Evolutionary conservation across 2,329 filamentous ascomycete species (phyloP).

Genomic region (Ophiocordyceps polyrhachis-furcata): DNA sequence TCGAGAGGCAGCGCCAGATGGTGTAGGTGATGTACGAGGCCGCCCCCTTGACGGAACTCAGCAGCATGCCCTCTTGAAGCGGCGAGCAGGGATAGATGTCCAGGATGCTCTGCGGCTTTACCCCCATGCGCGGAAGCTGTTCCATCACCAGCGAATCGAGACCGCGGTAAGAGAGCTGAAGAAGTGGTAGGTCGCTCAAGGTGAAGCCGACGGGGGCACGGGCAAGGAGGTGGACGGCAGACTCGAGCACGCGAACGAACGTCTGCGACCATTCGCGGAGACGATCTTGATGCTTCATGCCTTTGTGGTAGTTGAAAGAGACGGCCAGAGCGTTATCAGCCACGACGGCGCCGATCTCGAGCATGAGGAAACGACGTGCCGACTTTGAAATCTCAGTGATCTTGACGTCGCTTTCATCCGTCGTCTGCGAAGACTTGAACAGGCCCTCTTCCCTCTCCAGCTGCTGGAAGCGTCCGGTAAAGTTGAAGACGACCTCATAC

Average conservation of each 20-base stretch:
- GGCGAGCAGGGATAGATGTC: slow-evolving; percentile 17
- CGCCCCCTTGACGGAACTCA: slow-evolving; percentile 11
- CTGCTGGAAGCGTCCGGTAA: slow-evolving; percentile 22
- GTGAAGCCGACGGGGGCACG: slow-evolving; percentile 5
- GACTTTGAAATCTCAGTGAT: slow-evolving; percentile 1
- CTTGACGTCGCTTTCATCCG: background rate
- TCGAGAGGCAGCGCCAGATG: slow-evolving; percentile 4
- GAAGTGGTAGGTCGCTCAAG: slow-evolving; percentile 15
- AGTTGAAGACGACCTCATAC: slow-evolving; percentile 31
- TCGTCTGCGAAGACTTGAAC: slow-evolving; percentile 1
- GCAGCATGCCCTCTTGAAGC: slow-evolving; percentile 16
- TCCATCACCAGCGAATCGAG: slow-evolving; percentile 1
- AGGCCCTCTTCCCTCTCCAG: slow-evolving; percentile 17
- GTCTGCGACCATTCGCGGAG: slow-evolving; percentile 1
- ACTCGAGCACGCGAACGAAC: background rate
- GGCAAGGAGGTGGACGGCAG: background rate
- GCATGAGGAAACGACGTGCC: slow-evolving; percentile 1
- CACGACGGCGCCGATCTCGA: slow-evolving; percentile 3
- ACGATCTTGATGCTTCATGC: slow-evolving; percentile 2
- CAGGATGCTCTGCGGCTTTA: slow-evolving; percentile 1
- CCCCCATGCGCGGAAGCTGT: slow-evolving; percentile 1
- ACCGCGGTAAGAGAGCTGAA: slow-evolving; percentile 5
- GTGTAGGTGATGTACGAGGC: slow-evolving; percentile 6
- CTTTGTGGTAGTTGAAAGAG: slow-evolving; percentile 1
- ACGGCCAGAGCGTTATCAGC: slow-evolving; percentile 1